Base-by-base conservation (phyloP, 441 rosid species). In the Gossypium gossypioides region DNA sequence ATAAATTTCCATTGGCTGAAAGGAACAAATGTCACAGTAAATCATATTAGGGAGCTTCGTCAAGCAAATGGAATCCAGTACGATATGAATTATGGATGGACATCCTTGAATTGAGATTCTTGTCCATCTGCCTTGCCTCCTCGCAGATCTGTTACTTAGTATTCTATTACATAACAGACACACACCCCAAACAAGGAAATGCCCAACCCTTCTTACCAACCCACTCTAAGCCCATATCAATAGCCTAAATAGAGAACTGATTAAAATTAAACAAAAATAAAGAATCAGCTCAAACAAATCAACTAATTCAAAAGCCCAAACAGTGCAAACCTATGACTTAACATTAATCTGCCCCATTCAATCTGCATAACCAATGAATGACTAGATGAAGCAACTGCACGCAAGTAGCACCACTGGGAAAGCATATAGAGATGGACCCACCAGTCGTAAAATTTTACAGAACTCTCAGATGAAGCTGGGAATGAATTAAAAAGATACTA, bases 1-100 rank as follows among this genome's bases (percentile, higher is more conserved):
- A 81, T 95, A 95, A 77, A 95, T 92, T 88, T 95, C 98, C 99
- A 92, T 95, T 0, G 97, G 97, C 97, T 91, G 94, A 81, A 91
- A 87, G 84, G 85, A 88, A 85, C 71, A 89, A 85, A 89, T 82
- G 84, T 86, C 84, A 91, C 80, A 87, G 85, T 82, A 85, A 91
- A 90, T 61, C 84, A 80, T 78, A 85, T 91, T 89, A 91, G 91
- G 82, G 40, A 82, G 77, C 83, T 75, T 84, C 90, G 80, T 83
- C 78, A 80, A 84, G 81, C 83, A 78, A 84, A 80, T 71, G 84
- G 83, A 80, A 87, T 86, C 90, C 89, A 85, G 79, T 75, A 88
- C 79, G 82, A 88, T 82, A 84, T 83, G 84, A 79, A 81, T 13
- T 85, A 82, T 52, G 83, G 87, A 82, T 79, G 84, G 72, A 78